These are phyloP conservation scores for Neofusicoccum parvum DNA, from an alignment of 2,329 filamentous ascomycete species.

Conservation along the genomic window DNA sequence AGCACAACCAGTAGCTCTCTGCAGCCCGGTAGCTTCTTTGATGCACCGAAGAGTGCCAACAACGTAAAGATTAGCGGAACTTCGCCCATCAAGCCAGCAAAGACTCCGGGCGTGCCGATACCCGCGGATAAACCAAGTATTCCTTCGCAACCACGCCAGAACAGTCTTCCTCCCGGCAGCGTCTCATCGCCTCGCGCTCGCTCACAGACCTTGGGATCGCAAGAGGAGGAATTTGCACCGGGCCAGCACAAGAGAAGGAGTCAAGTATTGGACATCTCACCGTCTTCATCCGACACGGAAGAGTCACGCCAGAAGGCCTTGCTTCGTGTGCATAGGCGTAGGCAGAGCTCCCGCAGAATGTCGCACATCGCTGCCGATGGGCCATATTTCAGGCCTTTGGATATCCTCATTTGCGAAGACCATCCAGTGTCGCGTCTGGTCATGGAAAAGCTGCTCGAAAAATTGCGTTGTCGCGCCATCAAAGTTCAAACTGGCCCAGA, in stretches of 20 bases:
- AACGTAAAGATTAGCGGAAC: constrained; percentile 55
- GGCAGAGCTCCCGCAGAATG: constrained; percentile 92
- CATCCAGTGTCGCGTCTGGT: constrained; percentile 95
- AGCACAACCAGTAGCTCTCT: constrained; percentile 57
- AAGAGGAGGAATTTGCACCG: constrained; percentile 67
- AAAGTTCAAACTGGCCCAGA: constrained; percentile 88
- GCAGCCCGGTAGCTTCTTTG: constrained; percentile 71
- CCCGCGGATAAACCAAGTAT: constrained; percentile 40
- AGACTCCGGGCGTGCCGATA: constrained; percentile 49
- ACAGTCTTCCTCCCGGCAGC: constrained; percentile 29
- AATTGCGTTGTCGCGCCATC: constrained; percentile 90
- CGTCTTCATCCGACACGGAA: constrained; percentile 96
- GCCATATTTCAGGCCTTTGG: constrained; percentile 84
- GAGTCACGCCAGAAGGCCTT: constrained; percentile 88
- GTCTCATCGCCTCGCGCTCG: constrained; percentile 66
- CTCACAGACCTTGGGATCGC: constrained; percentile 90
- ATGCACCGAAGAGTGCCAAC: constrained; percentile 64
- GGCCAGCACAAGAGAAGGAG: constrained; percentile 86
- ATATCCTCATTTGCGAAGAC: constrained; percentile 95
- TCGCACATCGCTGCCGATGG: constrained; percentile 88
- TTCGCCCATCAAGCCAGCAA: constrained; percentile 55
- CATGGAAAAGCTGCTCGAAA: constrained; percentile 98
- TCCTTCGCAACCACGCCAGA: constrained; percentile 35
- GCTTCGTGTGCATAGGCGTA: constrained; percentile 85
- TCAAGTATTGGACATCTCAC: constrained; percentile 94